Evolutionary conservation across 1,284 basidiomycete genomes (phyloP).

Genomic region (Cryptococcus wingfieldii): DNA sequence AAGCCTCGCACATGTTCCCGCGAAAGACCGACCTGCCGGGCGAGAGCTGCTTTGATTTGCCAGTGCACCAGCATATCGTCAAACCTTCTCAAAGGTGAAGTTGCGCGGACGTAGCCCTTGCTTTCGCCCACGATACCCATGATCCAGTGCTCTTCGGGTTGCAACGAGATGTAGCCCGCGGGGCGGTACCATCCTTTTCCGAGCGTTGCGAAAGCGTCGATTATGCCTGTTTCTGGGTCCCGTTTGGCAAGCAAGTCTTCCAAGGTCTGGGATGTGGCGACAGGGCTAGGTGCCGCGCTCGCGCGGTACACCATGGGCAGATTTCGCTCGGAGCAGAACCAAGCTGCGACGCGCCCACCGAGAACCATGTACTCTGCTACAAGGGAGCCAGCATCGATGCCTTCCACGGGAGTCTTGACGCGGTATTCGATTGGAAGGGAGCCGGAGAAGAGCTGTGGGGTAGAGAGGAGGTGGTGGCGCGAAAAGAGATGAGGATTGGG

Average conservation of each 20-base stretch:
- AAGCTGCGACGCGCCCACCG: constrained; percentile 71
- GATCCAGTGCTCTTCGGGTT: constrained; percentile 56
- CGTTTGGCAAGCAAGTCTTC: constrained; percentile 37
- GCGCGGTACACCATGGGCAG: constrained; percentile 67
- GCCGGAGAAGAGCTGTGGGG: constrained; percentile 54
- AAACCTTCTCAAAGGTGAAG: constrained; percentile 83
- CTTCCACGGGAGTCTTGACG: constrained; percentile 27
- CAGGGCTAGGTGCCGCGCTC: constrained; percentile 45
- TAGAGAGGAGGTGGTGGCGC: constrained; percentile 10
- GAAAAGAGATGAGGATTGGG: constrained; percentile 21
- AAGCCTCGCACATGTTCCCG: constrained; percentile 10
- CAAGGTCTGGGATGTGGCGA: constrained; percentile 14
- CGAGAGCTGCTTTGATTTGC: constrained; percentile 80
- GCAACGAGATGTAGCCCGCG: constrained; percentile 4
- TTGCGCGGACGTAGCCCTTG: constrained; percentile 70
- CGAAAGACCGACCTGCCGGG: constrained; percentile 16
- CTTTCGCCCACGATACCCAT: constrained; percentile 64
- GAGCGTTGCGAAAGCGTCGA: constrained; percentile 19
- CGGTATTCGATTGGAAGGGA: constrained; percentile 59
- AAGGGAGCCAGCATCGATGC: constrained; percentile 39
- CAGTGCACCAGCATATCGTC: constrained; percentile 82
- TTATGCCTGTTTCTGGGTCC: constrained; percentile 34
- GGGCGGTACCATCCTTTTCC: constrained; percentile 7
- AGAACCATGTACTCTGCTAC: constrained; percentile 82
- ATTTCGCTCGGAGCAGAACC: constrained; percentile 61